Conservation (phyloP, 2,329 filamentous ascomycete species). For the Phoma sp. region DNA sequence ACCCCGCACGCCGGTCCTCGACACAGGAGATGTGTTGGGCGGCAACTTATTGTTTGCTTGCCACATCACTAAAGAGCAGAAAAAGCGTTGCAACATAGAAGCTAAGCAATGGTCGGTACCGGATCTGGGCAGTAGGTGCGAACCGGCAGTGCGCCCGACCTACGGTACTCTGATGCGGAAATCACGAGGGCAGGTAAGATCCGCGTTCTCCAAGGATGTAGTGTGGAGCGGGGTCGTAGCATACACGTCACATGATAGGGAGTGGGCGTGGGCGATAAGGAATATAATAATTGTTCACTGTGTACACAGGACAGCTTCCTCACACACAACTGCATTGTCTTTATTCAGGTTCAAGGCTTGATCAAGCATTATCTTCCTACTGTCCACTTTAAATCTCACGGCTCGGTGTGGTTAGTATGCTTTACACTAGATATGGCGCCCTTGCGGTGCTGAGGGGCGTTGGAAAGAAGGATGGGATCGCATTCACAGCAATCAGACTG, state of each 20-base stretch:
- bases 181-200: conserved; percentile 27
- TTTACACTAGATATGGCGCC: conserved; percentile 15
- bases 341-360: background rate
- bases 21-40: conserved; percentile 4
- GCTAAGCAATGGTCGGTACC: conserved; percentile 10
- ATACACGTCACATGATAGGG: conserved; percentile 18
- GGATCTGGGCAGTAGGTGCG: conserved; percentile 18
- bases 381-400: background rate
- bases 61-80: conserved; percentile 5
- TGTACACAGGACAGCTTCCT: background rate
- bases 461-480: conserved; percentile 11
- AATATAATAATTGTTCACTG: conserved; percentile 8
- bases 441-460: conserved; percentile 14
- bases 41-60: conserved; percentile 2
- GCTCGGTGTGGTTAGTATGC: background rate
- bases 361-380: background rate
- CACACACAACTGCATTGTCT: background rate
- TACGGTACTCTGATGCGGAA: conserved; percentile 25
- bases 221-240: conserved; percentile 27
- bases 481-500: conserved; percentile 9
- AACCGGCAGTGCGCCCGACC: conserved; percentile 26
- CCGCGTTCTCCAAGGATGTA: conserved; percentile 23
- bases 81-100: conserved; percentile 8
- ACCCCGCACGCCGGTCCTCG: conserved; percentile 14
- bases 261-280: conserved; percentile 27